Evolutionary conservation across 2,329 filamentous ascomycete species (phyloP), one percentile per base, ranked within the genome.

Genomic region (Botrytis tulipae): DNA sequence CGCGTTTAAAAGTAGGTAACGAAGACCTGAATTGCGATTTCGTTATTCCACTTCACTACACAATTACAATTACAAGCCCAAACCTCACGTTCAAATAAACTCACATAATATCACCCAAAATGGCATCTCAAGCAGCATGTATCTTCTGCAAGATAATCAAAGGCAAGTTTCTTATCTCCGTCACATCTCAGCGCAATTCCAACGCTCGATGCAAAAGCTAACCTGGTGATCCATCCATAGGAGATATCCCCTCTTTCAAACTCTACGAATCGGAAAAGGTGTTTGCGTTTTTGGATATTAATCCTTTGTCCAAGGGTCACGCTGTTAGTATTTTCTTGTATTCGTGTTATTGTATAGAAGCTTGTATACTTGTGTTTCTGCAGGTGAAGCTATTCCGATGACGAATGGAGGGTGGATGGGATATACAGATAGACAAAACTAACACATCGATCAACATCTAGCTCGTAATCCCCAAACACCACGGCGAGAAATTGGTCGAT

Each of bases 91-190:
- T 20, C 25, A 16, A 51, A 60, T 32, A 57, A 10, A n/a, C 14
- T 18, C 2, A 3, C 20, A 66, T 18, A 9, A 1, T 4, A 10
- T 20, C n/a, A 67, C 10, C 10, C 25, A 57, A 40, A 29, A 68
- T 68, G 66, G 48, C 66, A 8, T 68, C 66, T 22, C 66, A 68
- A 68, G 87, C 91, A 71, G 86, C 91, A 76, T 99, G 96, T 83
- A 94, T 98, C 81, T 99, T 99, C 86, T 99, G 96, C 88, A 97
- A 94, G 84, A 98, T 99, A 82, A 92, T 99, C 86, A 97, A 97
- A 88, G 95, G 95, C 87, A 81, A 75, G 80, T 70, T 29, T 57
- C 40, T 71, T 18, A 74, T 54, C 69, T 71, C 60, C 29, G 54
- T 68, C 65, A 78, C 73, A 77, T 74, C 77, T 59, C 57, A 8